A percentile compares a stretch with the other conserved stretches of the same genome.
phyloP scores from a whole-genome alignment of 768 basidiomycete genomes.

The Tulasnella sp. region DNA sequence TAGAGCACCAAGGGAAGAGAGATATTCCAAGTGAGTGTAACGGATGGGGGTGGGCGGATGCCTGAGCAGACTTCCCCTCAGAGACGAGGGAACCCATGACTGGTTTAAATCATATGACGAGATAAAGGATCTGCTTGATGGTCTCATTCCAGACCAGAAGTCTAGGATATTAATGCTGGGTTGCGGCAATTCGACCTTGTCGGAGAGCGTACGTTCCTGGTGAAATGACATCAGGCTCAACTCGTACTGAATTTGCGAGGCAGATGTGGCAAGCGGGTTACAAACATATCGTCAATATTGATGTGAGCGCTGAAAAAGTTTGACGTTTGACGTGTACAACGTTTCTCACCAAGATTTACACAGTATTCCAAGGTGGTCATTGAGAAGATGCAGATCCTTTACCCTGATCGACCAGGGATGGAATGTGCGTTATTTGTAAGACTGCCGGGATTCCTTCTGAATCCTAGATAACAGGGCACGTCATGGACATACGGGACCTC shows the following conservation, averaged over 20 bases:
- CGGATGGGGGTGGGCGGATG: neutral
- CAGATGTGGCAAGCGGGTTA: constrained; percentile 88
- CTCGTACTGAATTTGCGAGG: neutral
- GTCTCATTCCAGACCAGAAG: constrained; percentile 49
- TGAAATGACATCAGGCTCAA: neutral
- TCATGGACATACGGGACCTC: constrained; percentile 72
- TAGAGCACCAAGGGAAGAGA: constrained; percentile 62
- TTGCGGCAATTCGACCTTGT: constrained; percentile 73
- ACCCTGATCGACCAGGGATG: constrained; percentile 54
- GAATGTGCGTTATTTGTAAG: constrained; percentile 29
- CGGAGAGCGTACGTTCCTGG: constrained; percentile 56
- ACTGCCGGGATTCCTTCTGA: neutral
- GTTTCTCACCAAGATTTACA: neutral
- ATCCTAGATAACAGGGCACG: constrained; percentile 46
- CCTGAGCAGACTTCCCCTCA: constrained; percentile 23
- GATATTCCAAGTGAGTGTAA: constrained; percentile 50
- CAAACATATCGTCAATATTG: constrained; percentile 65
- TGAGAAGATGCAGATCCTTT: constrained; percentile 55
- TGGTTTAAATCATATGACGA: constrained; percentile 83
- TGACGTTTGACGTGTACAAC: neutral
- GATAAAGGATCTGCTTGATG: constrained; percentile 48
- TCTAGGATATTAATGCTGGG: constrained; percentile 60
- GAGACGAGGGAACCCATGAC: constrained; percentile 57
- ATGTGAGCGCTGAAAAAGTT: constrained; percentile 38
- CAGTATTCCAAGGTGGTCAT: constrained; percentile 71